Evolutionary conservation across 176 grass and related monocot species (phyloP), one percentile per base, ranked within the genome.

Genomic region (Musa schizocarpa): DNA sequence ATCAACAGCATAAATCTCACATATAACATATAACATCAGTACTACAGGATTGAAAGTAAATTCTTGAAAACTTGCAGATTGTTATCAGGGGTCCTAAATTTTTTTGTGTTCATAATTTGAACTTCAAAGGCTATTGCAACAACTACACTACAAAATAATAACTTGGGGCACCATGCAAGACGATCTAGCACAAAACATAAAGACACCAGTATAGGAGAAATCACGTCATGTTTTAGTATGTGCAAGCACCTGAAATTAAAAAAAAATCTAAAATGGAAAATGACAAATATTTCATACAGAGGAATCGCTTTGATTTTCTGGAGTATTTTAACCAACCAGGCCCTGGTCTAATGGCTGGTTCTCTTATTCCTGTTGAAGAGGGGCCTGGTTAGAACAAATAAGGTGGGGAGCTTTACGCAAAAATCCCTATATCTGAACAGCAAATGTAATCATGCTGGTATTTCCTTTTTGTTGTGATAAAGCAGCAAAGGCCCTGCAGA

Each of bases 11-110:
- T 52, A 53, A 72, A 21, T 13, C 34, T 34, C 34, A 53, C 9
- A 83, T 14, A 65, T 29, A 17, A 56, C 70, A 21, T 48, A 1
- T 69, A 74, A 71, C 23, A 81, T 24, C 9, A 16, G 52, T 6
- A 14, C 57, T 53, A 79, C 49, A 71, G 29, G 14, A 29, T 24
- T 83, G 69, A 62, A 68, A 51, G 68, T 51, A 25, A 65, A 65
- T 25, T 11, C 23, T 65, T 25, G 63, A 65, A 25, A 13, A 25
- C 57, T 34, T 34, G 34, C 34, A 34, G 34, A 34, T 34, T 34
- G 34, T 34, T 34, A 34, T 34, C 5, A 5, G 34, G 26, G 26
- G 26, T 27, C 26, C 26, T 27, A 27, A 27, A 27, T 27, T 27
- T 27, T 27, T 27, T 27, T 27, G 26, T 27, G 26, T 27, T 27